Base-by-base conservation (phyloP, 2,329 filamentous ascomycete species). In the Falciphora oryzae region DNA sequence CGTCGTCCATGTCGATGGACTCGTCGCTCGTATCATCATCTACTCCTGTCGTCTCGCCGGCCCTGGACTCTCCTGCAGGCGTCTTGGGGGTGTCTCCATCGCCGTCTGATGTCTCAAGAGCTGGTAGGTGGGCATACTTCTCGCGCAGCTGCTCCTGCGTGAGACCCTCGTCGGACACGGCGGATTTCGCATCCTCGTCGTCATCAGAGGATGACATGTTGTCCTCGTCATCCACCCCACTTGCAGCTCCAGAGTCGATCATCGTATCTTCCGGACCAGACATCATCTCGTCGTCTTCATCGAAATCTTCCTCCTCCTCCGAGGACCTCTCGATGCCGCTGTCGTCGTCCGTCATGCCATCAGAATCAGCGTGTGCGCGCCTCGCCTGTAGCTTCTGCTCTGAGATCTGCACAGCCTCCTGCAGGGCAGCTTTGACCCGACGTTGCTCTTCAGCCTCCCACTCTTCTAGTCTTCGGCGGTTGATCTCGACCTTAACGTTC, bases 361-460 rank as follows among this genome's bases (percentile, higher is more conserved):
- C 85, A 0, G 83, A 85, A 65, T 85, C 86, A 6, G 81, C 69
- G 25, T 80, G 81, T 2, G 79, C 75, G 64, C 79, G 81, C n/a
- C 86, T 81, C 22, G 87, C 85, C 68, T 89, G 85, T 1, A 91
- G 77, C 70, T 90, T 87, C 69, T 85, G 84, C 67, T 89, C 89
- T 0, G 88, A 91, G 65, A 88, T 81, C 67, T 88, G 90, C 70
- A 91, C 88, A 70, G 87, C 90, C 77, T 89, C 87, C 70, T 89
- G 91, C 71, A 90, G 82, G 61, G 87, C 91, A 71, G 85, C 88
- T 76, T 83, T 88, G 73, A 85, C 84, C 69, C 84, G 83, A 72
- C 78, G 83, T 70, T 89, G 84, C 71, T 89, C 86, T 67, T 87
- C 84, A 2, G 82, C 85, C 68, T 89, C 84, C 86, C 86, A 89